A percentile compares a stretch with the other conserved stretches of the same genome.
Conservation (phyloP, 2,329 filamentous ascomycete genomes). For the Alternaria burnsii region DNA sequence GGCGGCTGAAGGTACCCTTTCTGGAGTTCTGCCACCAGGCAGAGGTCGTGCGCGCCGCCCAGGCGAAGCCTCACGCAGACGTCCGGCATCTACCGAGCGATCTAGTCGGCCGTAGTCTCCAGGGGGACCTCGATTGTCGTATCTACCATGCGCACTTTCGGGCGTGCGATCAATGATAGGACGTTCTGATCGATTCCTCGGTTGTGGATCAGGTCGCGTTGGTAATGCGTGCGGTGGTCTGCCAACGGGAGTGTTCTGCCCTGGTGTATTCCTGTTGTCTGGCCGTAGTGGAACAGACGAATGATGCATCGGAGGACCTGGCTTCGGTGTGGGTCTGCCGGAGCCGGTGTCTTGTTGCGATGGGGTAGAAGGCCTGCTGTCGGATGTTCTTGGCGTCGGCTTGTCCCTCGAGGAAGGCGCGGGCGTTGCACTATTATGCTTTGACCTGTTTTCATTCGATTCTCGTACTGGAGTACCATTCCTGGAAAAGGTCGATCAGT, state of each 20-base stretch:
- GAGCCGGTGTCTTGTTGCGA: conserved; percentile 26
- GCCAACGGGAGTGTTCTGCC: conserved; percentile 34
- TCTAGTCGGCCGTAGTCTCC: conserved; percentile 57
- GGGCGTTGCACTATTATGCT: conserved; percentile 22
- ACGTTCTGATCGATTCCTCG: conserved; percentile 50
- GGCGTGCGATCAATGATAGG: conserved; percentile 39
- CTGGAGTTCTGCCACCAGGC: conserved; percentile 48
- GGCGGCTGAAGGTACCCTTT: conserved; percentile 28
- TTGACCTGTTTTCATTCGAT: conserved; percentile 24
- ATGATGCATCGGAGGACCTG: conserved; percentile 25
- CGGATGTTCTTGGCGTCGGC: conserved; percentile 18
- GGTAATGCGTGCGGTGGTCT: conserved; percentile 59
- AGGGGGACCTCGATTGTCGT: conserved; percentile 47
- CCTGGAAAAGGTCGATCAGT: conserved; percentile 31
- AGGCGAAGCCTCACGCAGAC: conserved; percentile 54
- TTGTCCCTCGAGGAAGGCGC: conserved; percentile 30
- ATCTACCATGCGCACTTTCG: conserved; percentile 38
- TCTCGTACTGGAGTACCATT: conserved; percentile 36
- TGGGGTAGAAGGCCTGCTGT: conserved; percentile 20
- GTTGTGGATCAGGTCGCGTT: conserved; percentile 67
- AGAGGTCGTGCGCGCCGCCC: conserved; percentile 45
- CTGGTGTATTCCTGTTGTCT: conserved; percentile 42
- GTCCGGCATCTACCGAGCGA: conserved; percentile 49
- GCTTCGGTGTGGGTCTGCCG: conserved; percentile 15
- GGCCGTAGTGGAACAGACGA: conserved; percentile 40